Conservation (phyloP, 2,329 filamentous ascomycete species). For the Sporothrix pseudoabietina region DNA sequence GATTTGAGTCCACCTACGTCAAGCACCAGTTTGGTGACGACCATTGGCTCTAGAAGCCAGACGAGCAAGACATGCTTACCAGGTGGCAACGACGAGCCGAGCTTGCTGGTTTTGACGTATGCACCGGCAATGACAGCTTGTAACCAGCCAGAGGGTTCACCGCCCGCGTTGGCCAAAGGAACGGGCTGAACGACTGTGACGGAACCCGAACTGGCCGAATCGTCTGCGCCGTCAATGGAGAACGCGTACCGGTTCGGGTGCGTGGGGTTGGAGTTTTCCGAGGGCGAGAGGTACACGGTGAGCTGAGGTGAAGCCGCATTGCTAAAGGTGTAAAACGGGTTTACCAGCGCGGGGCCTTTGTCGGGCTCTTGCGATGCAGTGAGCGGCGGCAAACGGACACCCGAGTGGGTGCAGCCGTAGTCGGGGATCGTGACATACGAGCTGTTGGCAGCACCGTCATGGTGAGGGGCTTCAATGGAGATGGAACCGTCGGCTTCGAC, state of each 20-base stretch:
- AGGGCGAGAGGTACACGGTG: conserved; percentile 2
- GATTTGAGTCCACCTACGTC: conserved; percentile 40
- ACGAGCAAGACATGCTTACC: conserved; percentile 39
- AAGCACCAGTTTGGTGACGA: conserved; percentile 41
- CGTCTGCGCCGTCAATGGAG: conserved; percentile 36
- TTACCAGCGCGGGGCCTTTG: neutral
- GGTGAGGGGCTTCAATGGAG: neutral
- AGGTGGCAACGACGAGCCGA: conserved; percentile 33
- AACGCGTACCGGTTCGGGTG: conserved; percentile 38
- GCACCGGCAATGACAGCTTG: conserved; percentile 39
- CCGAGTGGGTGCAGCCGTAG: conserved; percentile 38
- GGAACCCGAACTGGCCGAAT: neutral
- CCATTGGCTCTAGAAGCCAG: conserved; percentile 41
- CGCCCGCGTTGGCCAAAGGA: conserved; percentile 35
- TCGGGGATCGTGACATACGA: neutral
- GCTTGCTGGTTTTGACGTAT: conserved; percentile 35
- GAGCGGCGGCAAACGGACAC: conserved; percentile 29
- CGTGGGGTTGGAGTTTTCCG: conserved; percentile 1
- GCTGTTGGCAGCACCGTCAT: neutral
- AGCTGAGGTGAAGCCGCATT: neutral
- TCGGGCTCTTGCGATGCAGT: conserved; percentile 35
- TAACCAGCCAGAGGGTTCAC: conserved; percentile 38
- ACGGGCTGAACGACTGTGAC: conserved; percentile 37
- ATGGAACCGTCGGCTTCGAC: neutral
- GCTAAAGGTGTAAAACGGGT: neutral